Conservation (phyloP, 164 flowering plant species). For the Echeveria elegans region DNA sequence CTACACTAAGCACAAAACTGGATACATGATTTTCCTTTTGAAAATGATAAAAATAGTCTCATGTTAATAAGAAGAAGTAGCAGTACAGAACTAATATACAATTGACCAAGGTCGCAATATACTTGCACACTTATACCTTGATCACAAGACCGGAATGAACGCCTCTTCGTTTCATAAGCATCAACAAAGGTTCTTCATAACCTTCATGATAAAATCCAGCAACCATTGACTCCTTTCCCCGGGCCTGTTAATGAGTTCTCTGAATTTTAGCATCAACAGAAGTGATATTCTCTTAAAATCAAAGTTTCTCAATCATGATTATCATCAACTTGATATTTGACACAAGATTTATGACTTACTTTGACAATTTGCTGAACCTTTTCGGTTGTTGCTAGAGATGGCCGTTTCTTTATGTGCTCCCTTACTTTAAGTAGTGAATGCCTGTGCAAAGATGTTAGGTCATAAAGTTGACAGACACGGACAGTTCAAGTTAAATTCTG, state of each 20-base stretch:
- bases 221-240: slow-evolving; percentile 82
- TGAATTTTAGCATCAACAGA: background rate
- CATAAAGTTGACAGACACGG: background rate
- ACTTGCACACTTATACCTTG: slow-evolving; percentile 40
- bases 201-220: slow-evolving; percentile 97
- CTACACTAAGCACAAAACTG: slow-evolving; percentile 27
- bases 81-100: background rate
- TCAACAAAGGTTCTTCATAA: slow-evolving; percentile 75
- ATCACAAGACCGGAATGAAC: slow-evolving; percentile 93
- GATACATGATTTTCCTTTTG: background rate
- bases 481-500: background rate
- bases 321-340: background rate
- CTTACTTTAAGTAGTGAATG: slow-evolving; percentile 72
- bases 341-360: slow-evolving; percentile 33
- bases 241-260: slow-evolving; percentile 39
- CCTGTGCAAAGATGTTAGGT: slow-evolving; percentile 29
- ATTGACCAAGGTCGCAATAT: background rate
- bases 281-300: background rate
- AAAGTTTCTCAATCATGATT: background rate
- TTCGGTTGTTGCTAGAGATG: slow-evolving; percentile 92
- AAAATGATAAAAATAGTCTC: background rate
- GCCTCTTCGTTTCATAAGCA: slow-evolving; percentile 99
- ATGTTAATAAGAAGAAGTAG: background rate
- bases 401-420: slow-evolving; percentile 97
- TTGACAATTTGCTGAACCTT: slow-evolving; percentile 92